A percentile compares a stretch with the other conserved stretches of the same genome.
Evolutionary conservation across 768 basidiomycete genomes (phyloP).

Genomic region (Pulveroboletus sp.): DNA sequence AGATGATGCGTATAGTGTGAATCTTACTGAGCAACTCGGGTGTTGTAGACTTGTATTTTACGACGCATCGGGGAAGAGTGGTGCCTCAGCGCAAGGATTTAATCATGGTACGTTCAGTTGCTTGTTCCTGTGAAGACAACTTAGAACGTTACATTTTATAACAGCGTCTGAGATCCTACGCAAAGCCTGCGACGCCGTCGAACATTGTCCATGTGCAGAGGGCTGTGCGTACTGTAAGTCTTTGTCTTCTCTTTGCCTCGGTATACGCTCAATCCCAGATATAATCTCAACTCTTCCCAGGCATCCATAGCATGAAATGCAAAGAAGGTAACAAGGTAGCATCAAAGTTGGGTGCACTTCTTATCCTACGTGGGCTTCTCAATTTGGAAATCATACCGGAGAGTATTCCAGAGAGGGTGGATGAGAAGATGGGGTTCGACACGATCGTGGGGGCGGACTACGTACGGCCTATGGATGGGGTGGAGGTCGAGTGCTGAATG

Average conservation of each 20-base stretch:
- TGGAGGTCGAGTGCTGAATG: conserved; percentile 41
- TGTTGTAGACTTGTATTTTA: conserved; percentile 69
- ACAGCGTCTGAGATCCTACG: conserved; percentile 54
- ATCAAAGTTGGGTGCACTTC: conserved; percentile 69
- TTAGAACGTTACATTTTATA: neutral
- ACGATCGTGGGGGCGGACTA: conserved; percentile 52
- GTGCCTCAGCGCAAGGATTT: conserved; percentile 73
- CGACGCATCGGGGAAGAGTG: conserved; percentile 65
- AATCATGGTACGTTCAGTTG: conserved; percentile 56
- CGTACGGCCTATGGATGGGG: conserved; percentile 41
- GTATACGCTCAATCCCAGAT: neutral
- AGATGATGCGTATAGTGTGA: too few relatives aligned
- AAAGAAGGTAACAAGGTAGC: conserved; percentile 67
- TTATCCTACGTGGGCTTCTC: conserved; percentile 61
- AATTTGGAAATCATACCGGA: conserved; percentile 38
- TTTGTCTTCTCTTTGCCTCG: neutral
- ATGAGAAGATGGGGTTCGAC: conserved; percentile 31
- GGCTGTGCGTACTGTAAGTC: conserved; percentile 69
- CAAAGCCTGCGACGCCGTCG: conserved; percentile 53
- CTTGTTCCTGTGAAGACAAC: neutral
- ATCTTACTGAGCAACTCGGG: neutral
- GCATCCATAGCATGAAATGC: conserved; percentile 52
- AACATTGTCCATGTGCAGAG: conserved; percentile 57
- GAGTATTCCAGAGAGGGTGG: conserved; percentile 32
- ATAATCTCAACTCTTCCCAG: conserved; percentile 32